Conservation (phyloP, 768 basidiomycete genomes). For the Rhizopogon vesiculosus region DNA sequence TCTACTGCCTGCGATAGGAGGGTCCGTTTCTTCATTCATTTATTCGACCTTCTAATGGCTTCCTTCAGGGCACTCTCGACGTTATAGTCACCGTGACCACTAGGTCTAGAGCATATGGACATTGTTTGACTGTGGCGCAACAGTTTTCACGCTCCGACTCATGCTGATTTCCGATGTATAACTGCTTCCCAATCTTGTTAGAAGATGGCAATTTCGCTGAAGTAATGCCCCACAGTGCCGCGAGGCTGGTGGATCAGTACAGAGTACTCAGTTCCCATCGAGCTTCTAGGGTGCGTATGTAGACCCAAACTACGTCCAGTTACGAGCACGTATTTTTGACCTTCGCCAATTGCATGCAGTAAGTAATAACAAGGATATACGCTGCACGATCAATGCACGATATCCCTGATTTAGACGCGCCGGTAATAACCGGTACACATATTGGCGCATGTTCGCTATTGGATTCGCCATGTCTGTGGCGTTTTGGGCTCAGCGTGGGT, state of each 20-base stretch:
- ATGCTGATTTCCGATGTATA: not conserved
- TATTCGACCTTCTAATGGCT: not conserved
- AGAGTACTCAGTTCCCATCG: not conserved
- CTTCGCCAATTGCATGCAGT: not conserved
- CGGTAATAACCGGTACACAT: not conserved
- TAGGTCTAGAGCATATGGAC: not conserved
- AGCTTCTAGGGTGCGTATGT: not conserved
- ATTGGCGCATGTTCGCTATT: not conserved
- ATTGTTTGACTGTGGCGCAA: not conserved
- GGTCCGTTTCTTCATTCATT: not conserved
- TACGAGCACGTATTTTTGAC: not conserved
- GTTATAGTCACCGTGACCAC: not conserved
- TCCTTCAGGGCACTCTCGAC: not conserved
- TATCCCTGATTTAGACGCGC: not conserved
- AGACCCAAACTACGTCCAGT: not conserved
- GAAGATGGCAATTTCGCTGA: not conserved
- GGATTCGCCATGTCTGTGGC: not conserved
- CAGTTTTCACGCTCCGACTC: not conserved
- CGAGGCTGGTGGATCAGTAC: not conserved
- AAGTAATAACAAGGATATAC: not conserved
- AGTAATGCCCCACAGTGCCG: not conserved
- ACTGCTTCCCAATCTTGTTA: not conserved
- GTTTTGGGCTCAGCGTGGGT: not conserved
- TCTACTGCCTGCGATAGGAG: not conserved
- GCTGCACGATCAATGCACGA: not conserved